A percentile compares a stretch with the other conserved stretches of the same genome.
Conservation (phyloP, 2,329 filamentous ascomycete genomes). For the Neoascochyta sp. region DNA sequence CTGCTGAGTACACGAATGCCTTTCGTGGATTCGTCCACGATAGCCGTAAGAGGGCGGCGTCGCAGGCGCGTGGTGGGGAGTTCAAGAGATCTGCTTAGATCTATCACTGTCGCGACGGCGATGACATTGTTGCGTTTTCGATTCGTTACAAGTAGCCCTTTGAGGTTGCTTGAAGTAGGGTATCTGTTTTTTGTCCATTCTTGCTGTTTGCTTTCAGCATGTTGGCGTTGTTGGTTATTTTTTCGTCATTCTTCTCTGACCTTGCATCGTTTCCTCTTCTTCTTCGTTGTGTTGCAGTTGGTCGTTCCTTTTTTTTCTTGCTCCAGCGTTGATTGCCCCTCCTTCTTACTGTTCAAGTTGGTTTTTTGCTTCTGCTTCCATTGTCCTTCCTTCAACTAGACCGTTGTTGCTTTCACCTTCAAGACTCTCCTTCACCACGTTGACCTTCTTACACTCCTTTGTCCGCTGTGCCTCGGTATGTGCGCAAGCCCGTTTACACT, state of each 20-base stretch:
- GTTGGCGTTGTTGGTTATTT: constrained; percentile 17
- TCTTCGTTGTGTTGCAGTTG: constrained; percentile 1
- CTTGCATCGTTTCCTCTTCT: constrained; percentile 16
- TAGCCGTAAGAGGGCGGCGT: constrained; percentile 32
- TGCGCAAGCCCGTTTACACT: neutral
- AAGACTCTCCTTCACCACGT: constrained; percentile 8
- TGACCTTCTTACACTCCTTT: constrained; percentile 5
- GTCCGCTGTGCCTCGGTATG: constrained; percentile 5
- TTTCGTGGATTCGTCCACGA: constrained; percentile 29
- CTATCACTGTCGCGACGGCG: no score
- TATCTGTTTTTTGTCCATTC: constrained; percentile 2
- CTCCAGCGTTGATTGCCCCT: no score
- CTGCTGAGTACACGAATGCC: constrained; percentile 19
- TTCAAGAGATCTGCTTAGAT: constrained; percentile 29
- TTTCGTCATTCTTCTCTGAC: no score
- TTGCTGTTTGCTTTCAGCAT: constrained; percentile 2
- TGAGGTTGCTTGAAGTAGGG: constrained; percentile 3
- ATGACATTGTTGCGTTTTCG: neutral
- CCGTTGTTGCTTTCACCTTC: constrained; percentile 1
- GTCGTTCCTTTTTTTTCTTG: constrained; percentile 1
- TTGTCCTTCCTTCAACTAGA: constrained; percentile 6
- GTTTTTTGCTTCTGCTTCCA: constrained; percentile 2
- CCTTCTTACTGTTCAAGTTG: constrained; percentile 2
- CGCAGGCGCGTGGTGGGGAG: constrained; percentile 25
- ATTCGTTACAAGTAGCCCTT: constrained; percentile 1